Evolutionary conservation across 148 eudicot species (phyloP), one percentile per base, ranked within the genome.

Genomic region (Polygonum maritimum): DNA sequence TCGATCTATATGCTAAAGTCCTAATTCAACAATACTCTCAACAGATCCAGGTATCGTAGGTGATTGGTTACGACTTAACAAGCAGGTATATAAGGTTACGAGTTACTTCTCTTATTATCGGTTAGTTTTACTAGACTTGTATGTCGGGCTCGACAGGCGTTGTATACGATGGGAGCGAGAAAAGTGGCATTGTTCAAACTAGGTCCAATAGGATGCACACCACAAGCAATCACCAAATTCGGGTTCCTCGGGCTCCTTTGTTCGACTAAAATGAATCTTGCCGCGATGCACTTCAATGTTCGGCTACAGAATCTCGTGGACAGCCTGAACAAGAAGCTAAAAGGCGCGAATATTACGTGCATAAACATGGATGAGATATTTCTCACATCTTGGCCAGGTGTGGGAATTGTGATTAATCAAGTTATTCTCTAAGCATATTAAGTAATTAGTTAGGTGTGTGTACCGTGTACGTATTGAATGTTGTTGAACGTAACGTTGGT

Each of bases 281-380:
- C 71, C 12, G 21, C 26, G 7, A 7, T 39, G 21, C 13, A 16
- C 31, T 65, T 65, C 71, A 36, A 65, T 39, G 10, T 16, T 65
- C 15, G 41, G 38, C 38, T 65, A 26, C 15, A 26, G 7, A 3
- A 9, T 31, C 71, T 65, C 2, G 71, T 65, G 15, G 71, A 65
- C n/a, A 8, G 31, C 39, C 71, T 65, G 71, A 65, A 65, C 71
- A 26, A 65, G 71, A 65, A 65, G 38, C 41, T 65, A 31, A 26
- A 7, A 0, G 71, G 41, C 16, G 71, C 71, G 4, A 65, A 31
- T 2, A 3, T 65, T 15, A 65, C 41, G 14, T n/a, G 13, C 38
- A 31, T 65, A 65, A 65, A 65, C 71, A 7, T 15, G 19, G 58
- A 52, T 52, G 19, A 52, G 58, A 52, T 52, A 52, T 52, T 52